A percentile compares a stretch with the other conserved stretches of the same genome.
Conservation (phyloP, 768 basidiomycete species). For the Auricularia cornea region DNA sequence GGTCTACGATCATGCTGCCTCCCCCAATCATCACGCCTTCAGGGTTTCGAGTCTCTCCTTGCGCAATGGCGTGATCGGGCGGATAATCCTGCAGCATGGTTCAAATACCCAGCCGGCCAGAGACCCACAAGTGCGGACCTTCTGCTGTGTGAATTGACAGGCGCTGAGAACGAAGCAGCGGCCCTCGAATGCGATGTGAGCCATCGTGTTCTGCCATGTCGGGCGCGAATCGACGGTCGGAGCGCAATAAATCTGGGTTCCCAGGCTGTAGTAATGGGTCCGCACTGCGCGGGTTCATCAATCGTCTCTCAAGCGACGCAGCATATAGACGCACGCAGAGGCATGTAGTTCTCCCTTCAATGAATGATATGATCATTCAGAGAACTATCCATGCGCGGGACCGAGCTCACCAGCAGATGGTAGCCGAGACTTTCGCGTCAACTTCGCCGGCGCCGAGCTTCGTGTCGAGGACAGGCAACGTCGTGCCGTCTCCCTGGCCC, state of each 20-base stretch:
- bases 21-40: constrained; percentile 53
- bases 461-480: constrained; percentile 38
- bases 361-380: background rate
- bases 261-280: constrained; percentile 49
- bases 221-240: constrained; percentile 57
- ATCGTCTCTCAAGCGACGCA: no score
- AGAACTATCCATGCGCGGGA: background rate
- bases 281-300: constrained; percentile 35
- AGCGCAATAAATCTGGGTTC: constrained; percentile 54
- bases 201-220: constrained; percentile 49
- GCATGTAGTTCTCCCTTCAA: constrained; percentile 64
- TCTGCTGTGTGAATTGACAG: constrained; percentile 48
- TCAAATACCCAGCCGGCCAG: background rate
- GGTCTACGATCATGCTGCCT: constrained; percentile 52
- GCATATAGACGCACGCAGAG: constrained; percentile 47
- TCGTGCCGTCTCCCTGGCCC: constrained; percentile 50
- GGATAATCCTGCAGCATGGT: constrained; percentile 34
- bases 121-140: constrained; percentile 11
- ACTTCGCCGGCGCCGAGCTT: constrained; percentile 16
- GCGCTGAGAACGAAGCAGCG: constrained; percentile 61
- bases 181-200: constrained; percentile 58
- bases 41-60: constrained; percentile 28
- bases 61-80: constrained; percentile 34
- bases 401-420: constrained; percentile 47
- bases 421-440: constrained; percentile 41